These are phyloP conservation scores for Pleurotus eryngii DNA, from an alignment of 768 basidiomycete genomes.

Conservation along the genomic window DNA sequence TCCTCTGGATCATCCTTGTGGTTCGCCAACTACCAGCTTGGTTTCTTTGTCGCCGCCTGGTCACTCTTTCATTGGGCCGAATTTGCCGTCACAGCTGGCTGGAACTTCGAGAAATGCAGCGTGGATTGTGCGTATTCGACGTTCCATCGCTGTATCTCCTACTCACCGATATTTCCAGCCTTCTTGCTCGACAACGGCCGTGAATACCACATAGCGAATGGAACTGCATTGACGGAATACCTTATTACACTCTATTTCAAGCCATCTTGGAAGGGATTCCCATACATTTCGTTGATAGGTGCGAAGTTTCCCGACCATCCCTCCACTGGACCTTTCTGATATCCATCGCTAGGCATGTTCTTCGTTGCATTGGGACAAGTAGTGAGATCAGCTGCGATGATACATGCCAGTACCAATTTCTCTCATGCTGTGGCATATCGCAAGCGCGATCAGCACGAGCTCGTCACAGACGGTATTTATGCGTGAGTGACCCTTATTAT, in stretches of 20 bases:
- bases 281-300: slow-evolving; percentile 64
- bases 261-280: slow-evolving; percentile 57
- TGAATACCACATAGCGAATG: slow-evolving; percentile 83
- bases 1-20: slow-evolving; percentile 38
- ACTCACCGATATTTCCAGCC: slow-evolving; percentile 44
- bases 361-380: slow-evolving; percentile 70
- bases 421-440: slow-evolving; percentile 81
- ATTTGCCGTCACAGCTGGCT: slow-evolving; percentile 93
- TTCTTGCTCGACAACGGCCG: slow-evolving; percentile 90
- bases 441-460: slow-evolving; percentile 68
- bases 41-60: slow-evolving; percentile 82
- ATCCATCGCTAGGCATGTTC: slow-evolving; percentile 47
- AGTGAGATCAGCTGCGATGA: slow-evolving; percentile 91
- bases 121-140: slow-evolving; percentile 74
- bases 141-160: neutral
- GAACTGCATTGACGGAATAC: slow-evolving; percentile 77
- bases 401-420: slow-evolving; percentile 91
- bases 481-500: slow-evolving; percentile 45
- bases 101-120: slow-evolving; percentile 90
- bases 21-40: slow-evolving; percentile 76
- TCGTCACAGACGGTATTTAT: slow-evolving; percentile 91
- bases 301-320: slow-evolving; percentile 15
- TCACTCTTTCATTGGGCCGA: slow-evolving; percentile 90
- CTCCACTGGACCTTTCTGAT: neutral
- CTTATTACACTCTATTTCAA: slow-evolving; percentile 63